Base-by-base conservation (phyloP, 768 basidiomycete species). In the Mycena kentingensis region DNA sequence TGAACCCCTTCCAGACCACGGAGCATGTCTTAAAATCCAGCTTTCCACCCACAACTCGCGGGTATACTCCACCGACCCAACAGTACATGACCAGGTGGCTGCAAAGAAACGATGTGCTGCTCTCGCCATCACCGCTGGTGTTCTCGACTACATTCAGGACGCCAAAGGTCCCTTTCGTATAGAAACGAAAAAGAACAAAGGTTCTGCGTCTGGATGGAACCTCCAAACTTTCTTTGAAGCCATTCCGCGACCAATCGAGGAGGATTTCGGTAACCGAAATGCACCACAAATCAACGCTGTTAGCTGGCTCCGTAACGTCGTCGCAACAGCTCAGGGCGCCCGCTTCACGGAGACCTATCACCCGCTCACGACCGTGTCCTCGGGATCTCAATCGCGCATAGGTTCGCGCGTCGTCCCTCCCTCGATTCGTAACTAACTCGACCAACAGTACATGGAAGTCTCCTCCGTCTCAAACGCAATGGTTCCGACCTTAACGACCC, bases 211-310 rank as follows among this genome's bases (percentile, higher is more conserved):
- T 15, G n/a, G 5, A 26, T 42, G 41, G 35, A 73, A 77, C 0
- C 66, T 89, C 1, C 83, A 84, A 54, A 66, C 67, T 1, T 88
- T 83, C 65, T 85, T 78, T 60, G 84, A 85, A n/a, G 65, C 79
- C 13, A 77, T 90, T 38, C 85, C 87, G 1, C 75, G 76, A 38
- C 87, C 85, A 1, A 78, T 87, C 46, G 80, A 83, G 0, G 82
- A 85, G 52, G 60, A 70, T 11, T 71, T 85, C 10, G 74, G 72
- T 1, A 70, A 73, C 13, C 75, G 74, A 56, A 64, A 73, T 3
- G 78, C 77, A 5, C 54, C 66, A 1, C 79, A 84, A 51, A 76
- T 85, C 49, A 82, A 84, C 45, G 79, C 79, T 0, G 71, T 80
- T 1, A 74, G 70, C 0, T 82, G 78, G 74, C 55, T 89, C 31